Evolutionary conservation across 139 green algal species (phyloP).

Genomic region (Protoeuglena noctilucae): DNA sequence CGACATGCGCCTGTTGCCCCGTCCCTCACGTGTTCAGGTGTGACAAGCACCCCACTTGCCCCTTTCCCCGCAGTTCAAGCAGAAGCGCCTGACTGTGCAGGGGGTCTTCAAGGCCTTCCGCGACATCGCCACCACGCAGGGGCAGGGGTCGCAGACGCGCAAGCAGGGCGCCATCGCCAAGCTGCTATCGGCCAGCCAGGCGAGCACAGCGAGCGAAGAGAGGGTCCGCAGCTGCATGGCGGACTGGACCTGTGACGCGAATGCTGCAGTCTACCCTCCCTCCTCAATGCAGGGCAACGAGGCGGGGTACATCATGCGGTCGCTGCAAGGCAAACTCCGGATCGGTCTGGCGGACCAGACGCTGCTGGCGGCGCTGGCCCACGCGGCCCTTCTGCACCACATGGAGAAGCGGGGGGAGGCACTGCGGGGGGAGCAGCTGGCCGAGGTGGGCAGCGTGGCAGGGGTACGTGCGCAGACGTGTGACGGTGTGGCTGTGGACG

Average conservation of each 20-base stretch:
- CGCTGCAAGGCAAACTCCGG: constrained; percentile 79
- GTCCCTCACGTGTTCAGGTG: too few relatives aligned
- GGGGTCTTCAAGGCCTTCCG: constrained; percentile 18
- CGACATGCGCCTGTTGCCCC: too few relatives aligned
- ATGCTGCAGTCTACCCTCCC: too few relatives aligned
- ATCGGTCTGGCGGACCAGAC: constrained; percentile 92
- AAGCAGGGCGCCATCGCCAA: constrained; percentile 71
- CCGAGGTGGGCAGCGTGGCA: not conserved
- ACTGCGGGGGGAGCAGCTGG: not conserved
- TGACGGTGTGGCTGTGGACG: too few relatives aligned
- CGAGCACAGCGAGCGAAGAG: too few relatives aligned
- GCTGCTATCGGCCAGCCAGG: constrained; percentile 59
- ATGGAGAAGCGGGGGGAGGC: constrained; percentile 15
- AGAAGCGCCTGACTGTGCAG: constrained; percentile 25
- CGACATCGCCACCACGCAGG: too few relatives aligned
- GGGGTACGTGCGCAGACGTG: too few relatives aligned
- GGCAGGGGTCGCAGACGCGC: constrained; percentile 23
- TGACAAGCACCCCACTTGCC: too few relatives aligned
- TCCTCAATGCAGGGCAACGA: too few relatives aligned
- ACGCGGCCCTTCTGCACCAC: constrained; percentile 53
- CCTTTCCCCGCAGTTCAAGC: too few relatives aligned
- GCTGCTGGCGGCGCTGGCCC: constrained; percentile 73
- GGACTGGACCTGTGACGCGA: too few relatives aligned
- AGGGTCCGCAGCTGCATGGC: not conserved
- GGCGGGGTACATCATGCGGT: constrained; percentile 8